Percentiles rank a stretch among this genome's conserved stretches.
Conservation (phyloP, 2,329 filamentous ascomycete genomes). For the Epichloe baconii region DNA sequence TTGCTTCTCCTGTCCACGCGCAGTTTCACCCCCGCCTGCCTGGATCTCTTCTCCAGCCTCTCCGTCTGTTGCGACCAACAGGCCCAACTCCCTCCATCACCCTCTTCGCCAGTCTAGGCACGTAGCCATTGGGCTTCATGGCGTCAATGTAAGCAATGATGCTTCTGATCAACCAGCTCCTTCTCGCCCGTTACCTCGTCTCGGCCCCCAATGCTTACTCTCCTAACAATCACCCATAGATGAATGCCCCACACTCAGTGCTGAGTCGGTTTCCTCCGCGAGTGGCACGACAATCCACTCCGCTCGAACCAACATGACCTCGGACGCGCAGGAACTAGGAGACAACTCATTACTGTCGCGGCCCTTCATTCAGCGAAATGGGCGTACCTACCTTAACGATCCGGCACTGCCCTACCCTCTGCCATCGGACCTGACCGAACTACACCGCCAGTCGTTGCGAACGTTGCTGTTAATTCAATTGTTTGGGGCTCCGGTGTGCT, state of each 20-base stretch:
- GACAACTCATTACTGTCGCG: conserved; percentile 27
- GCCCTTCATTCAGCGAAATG: conserved; percentile 61
- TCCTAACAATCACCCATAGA: conserved; percentile 16
- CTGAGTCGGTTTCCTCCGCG: conserved; percentile 34
- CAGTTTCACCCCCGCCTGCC: background rate
- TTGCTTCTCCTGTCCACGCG: background rate
- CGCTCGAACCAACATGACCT: conserved; percentile 33
- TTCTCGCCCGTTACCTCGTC: background rate
- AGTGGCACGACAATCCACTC: conserved; percentile 30
- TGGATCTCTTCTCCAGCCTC: background rate
- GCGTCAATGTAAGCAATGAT: conserved; percentile 5
- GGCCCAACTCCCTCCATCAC: conserved; percentile 2
- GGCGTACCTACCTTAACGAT: conserved; percentile 72
- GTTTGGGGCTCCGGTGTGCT: conserved; percentile 69
- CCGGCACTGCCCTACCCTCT: conserved; percentile 63
- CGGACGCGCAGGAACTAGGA: conserved; percentile 31
- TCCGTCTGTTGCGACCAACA: background rate
- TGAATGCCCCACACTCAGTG: conserved; percentile 24
- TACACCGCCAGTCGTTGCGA: conserved; percentile 75
- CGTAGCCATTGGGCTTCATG: conserved; percentile 5
- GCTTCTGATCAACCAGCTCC: background rate
- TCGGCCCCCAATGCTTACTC: background rate
- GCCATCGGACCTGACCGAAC: conserved; percentile 73
- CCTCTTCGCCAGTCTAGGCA: conserved; percentile 1
- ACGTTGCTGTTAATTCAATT: conserved; percentile 72